Base-by-base conservation (phyloP, 768 basidiomycete species). In the Auriscalpium orientale region DNA sequence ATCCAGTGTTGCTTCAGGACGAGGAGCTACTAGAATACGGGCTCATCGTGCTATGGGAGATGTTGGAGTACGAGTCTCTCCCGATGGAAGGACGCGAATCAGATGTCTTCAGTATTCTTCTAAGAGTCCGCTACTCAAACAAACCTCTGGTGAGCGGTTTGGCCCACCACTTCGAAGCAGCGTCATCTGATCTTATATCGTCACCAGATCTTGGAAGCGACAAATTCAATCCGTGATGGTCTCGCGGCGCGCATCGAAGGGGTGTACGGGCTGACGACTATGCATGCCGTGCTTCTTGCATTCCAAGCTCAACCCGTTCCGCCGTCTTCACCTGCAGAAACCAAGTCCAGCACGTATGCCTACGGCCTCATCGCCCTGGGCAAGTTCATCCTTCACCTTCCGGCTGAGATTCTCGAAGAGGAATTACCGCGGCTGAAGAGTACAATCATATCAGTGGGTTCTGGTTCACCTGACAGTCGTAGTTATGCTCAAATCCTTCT, bases 351-450 rank as follows among this genome's bases (percentile, higher is more conserved):
- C 12, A 82, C 86, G 1, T 85, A 85, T 66, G 89, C 89, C 4
- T 93, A 91, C 69, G 91, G 90, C 5, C 75, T 94, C 53, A 83
- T 91, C 60, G 89, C 87, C 1, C 69, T 94, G 12, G 90, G 88
- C 37, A 91, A 89, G 69, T 91, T 91, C 59, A 83, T 90, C 58
- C 69, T 92, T 56, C 82, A 85, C 37, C 75, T 94, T 16, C 91
- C 91, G 15, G 76, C 83, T 2, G 89, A 92, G 66, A 84, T 94
- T 53, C 80, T 92, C 20, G 91, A 92, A 68, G 91, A 94, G 62
- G 91, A 93, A 62, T 67, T 94, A 44, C 91, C 91, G 44, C 83
- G 89, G 38, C 68, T 94, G 53, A 83, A 82, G 64, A 71, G 67
- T 28, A 90, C 89, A 2, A 67, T 94, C 58, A 86, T 87, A 20